phyloP scores from a whole-genome alignment of 805 yeast genomes.

The Peterozyma toletana region DNA sequence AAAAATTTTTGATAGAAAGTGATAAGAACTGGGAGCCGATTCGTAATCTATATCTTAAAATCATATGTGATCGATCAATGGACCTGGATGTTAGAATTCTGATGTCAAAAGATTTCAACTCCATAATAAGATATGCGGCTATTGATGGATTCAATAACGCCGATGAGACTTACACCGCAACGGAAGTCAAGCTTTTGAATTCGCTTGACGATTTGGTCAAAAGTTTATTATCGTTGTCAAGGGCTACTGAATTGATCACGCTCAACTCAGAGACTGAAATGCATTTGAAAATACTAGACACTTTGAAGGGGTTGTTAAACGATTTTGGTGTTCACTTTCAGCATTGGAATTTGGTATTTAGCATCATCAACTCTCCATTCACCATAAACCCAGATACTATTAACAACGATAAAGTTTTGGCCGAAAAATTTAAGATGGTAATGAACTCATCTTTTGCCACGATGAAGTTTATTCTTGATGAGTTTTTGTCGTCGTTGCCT shows the following conservation, averaged over 20 bases:
- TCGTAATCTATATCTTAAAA: constrained; percentile 34
- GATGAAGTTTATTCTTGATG: constrained; percentile 77
- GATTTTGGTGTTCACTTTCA: constrained; percentile 59
- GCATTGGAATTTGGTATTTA: constrained; percentile 69
- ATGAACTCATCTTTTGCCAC: constrained; percentile 73
- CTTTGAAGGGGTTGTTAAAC: constrained; percentile 68
- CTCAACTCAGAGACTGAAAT: constrained; percentile 63
- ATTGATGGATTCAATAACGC: constrained; percentile 27
- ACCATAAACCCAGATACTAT: constrained; percentile 22
- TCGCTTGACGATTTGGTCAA: constrained; percentile 40
- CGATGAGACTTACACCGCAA: constrained; percentile 6
- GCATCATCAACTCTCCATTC: constrained; percentile 56
- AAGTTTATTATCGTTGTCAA: constrained; percentile 28
- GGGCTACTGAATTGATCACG: constrained; percentile 34
- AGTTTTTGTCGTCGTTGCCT: constrained; percentile 72
- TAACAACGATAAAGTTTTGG: constrained; percentile 25
- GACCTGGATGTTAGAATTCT: constrained; percentile 38
- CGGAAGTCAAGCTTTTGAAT: constrained; percentile 41
- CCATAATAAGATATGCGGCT: constrained; percentile 35
- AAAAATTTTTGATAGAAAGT: constrained; percentile 37
- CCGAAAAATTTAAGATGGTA: constrained; percentile 43
- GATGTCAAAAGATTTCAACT: constrained; percentile 45
- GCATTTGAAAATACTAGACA: constrained; percentile 51
- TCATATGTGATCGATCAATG: constrained; percentile 36
- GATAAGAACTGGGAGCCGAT: constrained; percentile 40